Evolutionary conservation across 768 basidiomycete genomes (phyloP).

Genomic region (Russula lepida): DNA sequence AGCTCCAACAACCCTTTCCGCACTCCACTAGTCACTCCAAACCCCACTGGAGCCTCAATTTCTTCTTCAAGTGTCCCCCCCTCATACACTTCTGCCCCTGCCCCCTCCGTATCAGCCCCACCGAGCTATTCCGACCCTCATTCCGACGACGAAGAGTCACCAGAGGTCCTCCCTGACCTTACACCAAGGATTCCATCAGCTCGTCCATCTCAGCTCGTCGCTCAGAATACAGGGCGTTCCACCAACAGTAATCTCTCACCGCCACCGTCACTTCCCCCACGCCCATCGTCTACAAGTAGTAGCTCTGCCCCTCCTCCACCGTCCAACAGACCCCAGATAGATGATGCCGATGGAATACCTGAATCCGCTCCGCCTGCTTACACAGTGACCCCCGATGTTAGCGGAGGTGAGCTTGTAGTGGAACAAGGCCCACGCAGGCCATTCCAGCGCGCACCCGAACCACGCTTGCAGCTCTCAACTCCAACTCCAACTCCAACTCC

Average conservation of each 20-base stretch:
- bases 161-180: slow-evolving; percentile 11
- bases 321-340: not conserved
- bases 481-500: too few relatives aligned
- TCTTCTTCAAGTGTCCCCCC: not conserved
- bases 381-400: slow-evolving; percentile 44
- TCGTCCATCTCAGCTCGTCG: not conserved
- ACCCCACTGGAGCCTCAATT: slow-evolving; percentile 5
- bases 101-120: not conserved
- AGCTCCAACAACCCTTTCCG: slow-evolving; percentile 16
- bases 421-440: slow-evolving; percentile 56
- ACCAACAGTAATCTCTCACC: not conserved
- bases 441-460: slow-evolving; percentile 40
- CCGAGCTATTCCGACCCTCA: not conserved
- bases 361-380: slow-evolving; percentile 70
- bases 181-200: not conserved
- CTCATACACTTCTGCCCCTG: not conserved
- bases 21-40: not conserved
- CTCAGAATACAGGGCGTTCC: not conserved
- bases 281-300: not conserved
- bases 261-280: slow-evolving; percentile 5
- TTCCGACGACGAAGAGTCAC: not conserved
- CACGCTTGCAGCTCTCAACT: not conserved
- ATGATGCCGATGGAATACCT: slow-evolving; percentile 24
- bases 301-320: not conserved
- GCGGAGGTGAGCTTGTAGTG: slow-evolving; percentile 52